Percentiles rank a stretch among this genome's conserved stretches.
These are phyloP conservation scores for Chrysanthemum makinoi DNA, from an alignment of 129 eudicot genomes.

Conservation along the genomic window DNA sequence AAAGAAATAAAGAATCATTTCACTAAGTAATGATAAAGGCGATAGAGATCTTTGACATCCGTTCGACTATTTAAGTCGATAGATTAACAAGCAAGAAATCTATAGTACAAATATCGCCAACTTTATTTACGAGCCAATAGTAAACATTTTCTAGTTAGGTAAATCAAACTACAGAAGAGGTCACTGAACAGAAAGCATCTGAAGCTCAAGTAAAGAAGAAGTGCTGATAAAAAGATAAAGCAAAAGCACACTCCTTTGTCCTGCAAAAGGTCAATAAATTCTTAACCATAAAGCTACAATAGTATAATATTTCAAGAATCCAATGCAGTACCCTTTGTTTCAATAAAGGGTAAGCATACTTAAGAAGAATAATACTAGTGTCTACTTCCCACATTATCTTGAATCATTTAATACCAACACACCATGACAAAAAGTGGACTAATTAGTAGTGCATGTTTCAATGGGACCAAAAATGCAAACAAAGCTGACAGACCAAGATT, in stretches of 20 bases:
- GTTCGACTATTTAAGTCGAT: constrained; percentile 15
- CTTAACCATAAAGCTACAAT: constrained; percentile 33
- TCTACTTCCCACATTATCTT: constrained; percentile 16
- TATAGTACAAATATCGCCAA: not conserved
- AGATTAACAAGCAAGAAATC: constrained; percentile 27
- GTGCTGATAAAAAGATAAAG: constrained; percentile 59
- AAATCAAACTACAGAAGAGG: constrained; percentile 20
- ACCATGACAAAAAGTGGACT: constrained; percentile 33
- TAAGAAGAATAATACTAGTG: constrained; percentile 21
- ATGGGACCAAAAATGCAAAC: constrained; percentile 31
- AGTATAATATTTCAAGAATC: constrained; percentile 28
- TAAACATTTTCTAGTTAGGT: not conserved
- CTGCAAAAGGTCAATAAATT: constrained; percentile 42
- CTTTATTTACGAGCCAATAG: too few relatives aligned
- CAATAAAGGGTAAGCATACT: constrained; percentile 24
- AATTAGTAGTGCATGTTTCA: constrained; percentile 34
- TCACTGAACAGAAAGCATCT: constrained; percentile 42
- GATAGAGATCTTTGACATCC: constrained; percentile 20
- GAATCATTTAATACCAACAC: constrained; percentile 24
- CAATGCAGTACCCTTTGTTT: constrained; percentile 22
- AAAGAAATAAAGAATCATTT: constrained; percentile 33
- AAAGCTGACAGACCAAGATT: constrained; percentile 33
- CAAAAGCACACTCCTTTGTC: constrained; percentile 41
- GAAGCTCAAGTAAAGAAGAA: constrained; percentile 37
- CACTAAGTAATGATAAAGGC: constrained; percentile 30